Base-by-base conservation (phyloP, 2,329 filamentous ascomycete genomes). In the Trichoderma oligosporum region DNA sequence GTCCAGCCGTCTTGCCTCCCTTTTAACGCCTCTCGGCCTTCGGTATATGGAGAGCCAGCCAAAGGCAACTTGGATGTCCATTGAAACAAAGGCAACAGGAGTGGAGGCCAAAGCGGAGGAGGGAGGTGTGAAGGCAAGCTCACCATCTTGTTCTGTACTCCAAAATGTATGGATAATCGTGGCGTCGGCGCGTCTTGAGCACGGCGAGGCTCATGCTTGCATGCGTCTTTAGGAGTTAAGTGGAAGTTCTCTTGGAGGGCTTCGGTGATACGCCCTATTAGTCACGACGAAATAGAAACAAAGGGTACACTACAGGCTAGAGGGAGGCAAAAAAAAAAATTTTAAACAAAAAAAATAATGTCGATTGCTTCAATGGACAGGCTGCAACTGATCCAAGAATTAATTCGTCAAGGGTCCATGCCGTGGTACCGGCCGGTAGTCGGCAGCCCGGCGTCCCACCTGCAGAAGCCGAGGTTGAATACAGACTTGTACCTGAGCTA, bases 131-230 rank as follows among this genome's bases (percentile, higher is more conserved):
- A 39, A 42, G 24, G 12, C 2, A 48, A 49, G 62, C 75, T 67
- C 66, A 91, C 91, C 92, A 96, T 83, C 92, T 76, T 60, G 91
- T 95, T 57, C 91, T 81, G 70, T 96, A 96, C 63, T 94, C 88
- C 25, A 93, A 80, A 39, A 85, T 76, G 70, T 86, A 96, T 46
- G 79, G 78, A 72, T 96, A 97, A 72, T 96, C 89, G 36, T 75
- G 75, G 60, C 89, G 82, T 45, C 74, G 80, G 46, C 87, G 82
- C 60, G 74, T 74, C 72, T 89, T 92, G 47, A 84, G 74, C 25
- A 67, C 61, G 41, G 61, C 58, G 7, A 63, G 57, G 4, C 67
- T 42, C 57, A 59, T 59, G 7, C 18, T 46, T 31, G 41, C 61
- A 57, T 63, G 42, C 58, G 27, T 22, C 14, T 25, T 4, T 4